Evolutionary conservation across 768 basidiomycete genomes (phyloP).

Genomic region (Filobasidium wieringae): DNA sequence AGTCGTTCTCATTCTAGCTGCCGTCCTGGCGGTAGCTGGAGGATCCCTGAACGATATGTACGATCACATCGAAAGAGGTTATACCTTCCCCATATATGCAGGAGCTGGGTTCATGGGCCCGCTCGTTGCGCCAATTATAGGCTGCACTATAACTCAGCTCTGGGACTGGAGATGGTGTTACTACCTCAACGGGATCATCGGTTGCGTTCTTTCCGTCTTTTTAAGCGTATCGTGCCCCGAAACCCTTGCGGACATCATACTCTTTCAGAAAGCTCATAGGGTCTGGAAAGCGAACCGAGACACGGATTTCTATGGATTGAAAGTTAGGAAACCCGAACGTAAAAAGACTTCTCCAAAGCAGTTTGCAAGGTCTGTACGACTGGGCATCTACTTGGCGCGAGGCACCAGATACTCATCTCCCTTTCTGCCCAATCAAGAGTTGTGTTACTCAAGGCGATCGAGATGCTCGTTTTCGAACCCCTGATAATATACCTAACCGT

Average conservation of each 20-base stretch:
- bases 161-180: background rate
- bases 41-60: background rate
- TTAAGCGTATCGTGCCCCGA: background rate
- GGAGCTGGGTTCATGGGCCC: background rate
- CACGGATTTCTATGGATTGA: background rate
- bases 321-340: background rate
- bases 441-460: background rate
- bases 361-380: background rate
- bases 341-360: background rate
- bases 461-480: background rate
- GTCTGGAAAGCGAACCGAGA: background rate
- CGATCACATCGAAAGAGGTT: background rate
- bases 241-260: background rate
- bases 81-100: background rate
- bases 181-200: background rate
- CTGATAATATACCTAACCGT: background rate
- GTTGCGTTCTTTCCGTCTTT: background rate
- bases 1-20: too few relatives aligned
- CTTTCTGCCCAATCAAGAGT: background rate
- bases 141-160: background rate
- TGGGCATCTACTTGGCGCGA: too few relatives aligned
- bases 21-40: background rate
- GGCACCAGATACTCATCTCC: too few relatives aligned
- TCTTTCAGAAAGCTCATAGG: background rate
- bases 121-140: background rate